Evolutionary conservation across 768 basidiomycete genomes (phyloP).

Genomic region (Termitomyces sp.): DNA sequence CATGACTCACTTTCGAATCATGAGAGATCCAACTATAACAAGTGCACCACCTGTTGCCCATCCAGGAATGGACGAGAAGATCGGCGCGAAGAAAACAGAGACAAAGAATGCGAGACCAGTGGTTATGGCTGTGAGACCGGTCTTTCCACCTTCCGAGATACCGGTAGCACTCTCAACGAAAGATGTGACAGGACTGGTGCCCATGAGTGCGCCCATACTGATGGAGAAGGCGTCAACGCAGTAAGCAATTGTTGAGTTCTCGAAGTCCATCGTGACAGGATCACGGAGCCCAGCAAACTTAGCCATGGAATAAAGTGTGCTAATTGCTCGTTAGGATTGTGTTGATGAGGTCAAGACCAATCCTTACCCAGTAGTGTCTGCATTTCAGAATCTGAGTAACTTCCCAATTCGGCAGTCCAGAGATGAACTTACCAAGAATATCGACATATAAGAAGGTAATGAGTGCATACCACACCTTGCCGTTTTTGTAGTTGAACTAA

Average conservation of each 20-base stretch:
- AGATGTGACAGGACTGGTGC: conserved; percentile 77
- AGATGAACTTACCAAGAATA: conserved; percentile 54
- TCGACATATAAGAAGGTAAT: conserved; percentile 89
- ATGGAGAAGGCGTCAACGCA: conserved; percentile 80
- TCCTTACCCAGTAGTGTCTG: conserved; percentile 44
- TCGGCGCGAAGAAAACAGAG: conserved; percentile 82
- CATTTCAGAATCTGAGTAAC: background rate
- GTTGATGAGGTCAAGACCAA: background rate
- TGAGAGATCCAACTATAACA: conserved; percentile 81
- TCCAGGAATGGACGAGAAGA: conserved; percentile 80
- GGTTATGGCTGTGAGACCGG: conserved; percentile 73
- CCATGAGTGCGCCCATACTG: conserved; percentile 75
- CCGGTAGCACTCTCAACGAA: conserved; percentile 82
- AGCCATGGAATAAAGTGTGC: conserved; percentile 87
- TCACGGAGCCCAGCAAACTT: conserved; percentile 87
- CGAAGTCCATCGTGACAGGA: conserved; percentile 81
- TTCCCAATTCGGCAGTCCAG: background rate
- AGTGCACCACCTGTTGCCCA: conserved; percentile 89
- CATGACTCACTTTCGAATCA: conserved; percentile 71
- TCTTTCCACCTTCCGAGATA: conserved; percentile 84
- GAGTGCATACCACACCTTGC: conserved; percentile 81
- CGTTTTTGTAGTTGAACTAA: conserved; percentile 56
- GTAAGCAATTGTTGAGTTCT: conserved; percentile 76
- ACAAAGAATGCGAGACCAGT: conserved; percentile 76
- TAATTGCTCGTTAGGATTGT: conserved; percentile 18